Conservation (phyloP, 2,329 filamentous ascomycete species). For the Fusarium pseudograminearum region DNA sequence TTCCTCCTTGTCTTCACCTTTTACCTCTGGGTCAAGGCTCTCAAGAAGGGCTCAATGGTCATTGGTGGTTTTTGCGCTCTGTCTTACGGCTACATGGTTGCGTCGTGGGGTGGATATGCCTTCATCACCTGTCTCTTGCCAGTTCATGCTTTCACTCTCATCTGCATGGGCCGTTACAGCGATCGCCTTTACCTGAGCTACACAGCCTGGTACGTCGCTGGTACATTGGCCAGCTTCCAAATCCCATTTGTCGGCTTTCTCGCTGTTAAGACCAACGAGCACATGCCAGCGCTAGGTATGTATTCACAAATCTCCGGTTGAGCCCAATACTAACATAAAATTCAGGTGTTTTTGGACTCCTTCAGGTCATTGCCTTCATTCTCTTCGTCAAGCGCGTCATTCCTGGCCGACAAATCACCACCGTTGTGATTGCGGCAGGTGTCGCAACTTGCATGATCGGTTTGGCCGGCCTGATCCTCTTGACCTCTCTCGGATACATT, state of each 20-base stretch:
- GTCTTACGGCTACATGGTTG: constrained; percentile 99
- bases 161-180: constrained; percentile 98
- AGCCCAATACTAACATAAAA: constrained; percentile 17
- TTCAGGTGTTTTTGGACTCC: constrained; percentile 89
- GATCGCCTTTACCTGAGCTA: constrained; percentile 95
- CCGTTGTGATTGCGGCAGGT: constrained; percentile 82
- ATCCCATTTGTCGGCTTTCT: constrained; percentile 98
- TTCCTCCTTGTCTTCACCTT: constrained; percentile 99
- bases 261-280: constrained; percentile 95
- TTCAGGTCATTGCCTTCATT: constrained; percentile 93
- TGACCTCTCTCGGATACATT: constrained; percentile 91
- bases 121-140: constrained; percentile 99
- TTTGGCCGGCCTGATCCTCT: constrained; percentile 80
- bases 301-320: background rate
- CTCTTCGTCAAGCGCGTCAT: constrained; percentile 91
- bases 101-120: constrained; percentile 98
- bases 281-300: constrained; percentile 93
- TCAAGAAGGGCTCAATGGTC: constrained; percentile 95
- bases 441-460: constrained; percentile 79
- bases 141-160: constrained; percentile 90
- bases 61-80: constrained; percentile 95
- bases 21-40: constrained; percentile 98
- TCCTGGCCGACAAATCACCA: constrained; percentile 93
- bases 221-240: constrained; percentile 98
- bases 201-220: constrained; percentile 97